Conservation (phyloP, 768 basidiomycete genomes). For the Russula abietina region DNA sequence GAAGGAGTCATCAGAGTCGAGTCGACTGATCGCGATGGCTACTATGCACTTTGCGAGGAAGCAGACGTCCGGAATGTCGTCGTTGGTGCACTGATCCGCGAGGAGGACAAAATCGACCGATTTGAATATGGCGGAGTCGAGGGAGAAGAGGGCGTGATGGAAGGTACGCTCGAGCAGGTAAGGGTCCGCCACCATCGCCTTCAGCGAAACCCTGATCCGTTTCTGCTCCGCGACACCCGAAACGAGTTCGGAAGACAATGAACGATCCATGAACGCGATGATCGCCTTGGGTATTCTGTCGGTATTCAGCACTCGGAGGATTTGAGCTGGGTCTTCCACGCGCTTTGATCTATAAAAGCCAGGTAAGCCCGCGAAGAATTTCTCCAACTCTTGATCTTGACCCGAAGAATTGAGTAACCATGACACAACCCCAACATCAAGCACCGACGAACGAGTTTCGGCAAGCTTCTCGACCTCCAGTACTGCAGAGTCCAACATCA, state of each 20-base stretch:
- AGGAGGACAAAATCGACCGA: slow-evolving; percentile 7
- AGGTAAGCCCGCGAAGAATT: slow-evolving; percentile 11
- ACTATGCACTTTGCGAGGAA: slow-evolving; percentile 8
- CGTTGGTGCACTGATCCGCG: not conserved
- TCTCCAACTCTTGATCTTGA: slow-evolving; percentile 8
- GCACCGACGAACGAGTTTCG: not conserved
- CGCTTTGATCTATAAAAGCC: slow-evolving; percentile 9
- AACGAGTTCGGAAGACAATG: slow-evolving; percentile 4
- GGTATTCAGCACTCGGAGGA: not conserved
- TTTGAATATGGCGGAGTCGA: not conserved
- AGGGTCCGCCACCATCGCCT: not conserved
- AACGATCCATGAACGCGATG: slow-evolving; percentile 8
- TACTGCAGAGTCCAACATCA: not conserved
- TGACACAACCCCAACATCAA: not conserved
- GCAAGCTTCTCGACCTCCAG: slow-evolving; percentile 4
- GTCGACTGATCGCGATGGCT: slow-evolving; percentile 3
- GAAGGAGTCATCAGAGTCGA: not conserved
- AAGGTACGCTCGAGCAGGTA: slow-evolving; percentile 8
- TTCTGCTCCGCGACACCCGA: not conserved
- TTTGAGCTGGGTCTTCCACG: slow-evolving; percentile 1
- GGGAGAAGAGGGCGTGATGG: slow-evolving; percentile 1
- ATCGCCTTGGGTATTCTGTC: slow-evolving; percentile 2
- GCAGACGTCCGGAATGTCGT: not conserved
- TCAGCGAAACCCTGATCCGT: not conserved
- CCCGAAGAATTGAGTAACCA: not conserved